Base-by-base conservation (phyloP, 2,329 filamentous ascomycete species). In the Colletotrichum sidae region DNA sequence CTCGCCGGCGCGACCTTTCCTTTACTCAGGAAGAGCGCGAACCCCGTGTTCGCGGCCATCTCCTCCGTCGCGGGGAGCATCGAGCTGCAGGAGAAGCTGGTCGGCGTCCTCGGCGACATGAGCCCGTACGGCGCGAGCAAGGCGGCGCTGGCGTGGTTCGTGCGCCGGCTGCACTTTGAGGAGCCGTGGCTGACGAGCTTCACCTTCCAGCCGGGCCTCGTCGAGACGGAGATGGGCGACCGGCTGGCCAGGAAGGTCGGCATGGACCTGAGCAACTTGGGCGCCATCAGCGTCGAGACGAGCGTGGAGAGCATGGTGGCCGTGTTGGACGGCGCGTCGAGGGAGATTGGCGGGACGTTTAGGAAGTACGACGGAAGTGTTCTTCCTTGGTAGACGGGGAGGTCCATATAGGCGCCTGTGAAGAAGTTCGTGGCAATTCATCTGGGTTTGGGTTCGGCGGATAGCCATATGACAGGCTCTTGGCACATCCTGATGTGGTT, bases 41-140 rank as follows among this genome's bases (percentile, higher is more conserved):
- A 49, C 58, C 69, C 72, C 42, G 71, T 73, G 44, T 76, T 76
- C 58, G 60, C 72, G 5, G 70, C 70, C 33, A 67, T 75, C 9
- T 71, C 70, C 3, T 71, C 73, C 1, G 54, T 50, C 0, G 50
- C 75, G 1, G 73, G 70, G 0, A 71, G 71, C 35, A 71, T 74
- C 6, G 59, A 37, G 5, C 4, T 15, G 4, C 58, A 60, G 33
- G 59, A 42, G 33, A 13, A 0, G 6, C 3, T 57, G 9, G 8
- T 4, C 2, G 57, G 38, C 12, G 11, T 49, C 8, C 56, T 62
- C 9, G 42, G 54, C 3, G 15, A 17, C 25, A 35, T 41, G 70
- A 37, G 69, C 68, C 46, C 68, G 55, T 41, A 69, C 68, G 60
- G 69, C 51, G 41, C 64, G 57, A 57, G 67, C 66, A 61, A 71